Evolutionary conservation across 73 alveolate species (phyloP).

Genomic region (Effrenium voratum): DNA sequence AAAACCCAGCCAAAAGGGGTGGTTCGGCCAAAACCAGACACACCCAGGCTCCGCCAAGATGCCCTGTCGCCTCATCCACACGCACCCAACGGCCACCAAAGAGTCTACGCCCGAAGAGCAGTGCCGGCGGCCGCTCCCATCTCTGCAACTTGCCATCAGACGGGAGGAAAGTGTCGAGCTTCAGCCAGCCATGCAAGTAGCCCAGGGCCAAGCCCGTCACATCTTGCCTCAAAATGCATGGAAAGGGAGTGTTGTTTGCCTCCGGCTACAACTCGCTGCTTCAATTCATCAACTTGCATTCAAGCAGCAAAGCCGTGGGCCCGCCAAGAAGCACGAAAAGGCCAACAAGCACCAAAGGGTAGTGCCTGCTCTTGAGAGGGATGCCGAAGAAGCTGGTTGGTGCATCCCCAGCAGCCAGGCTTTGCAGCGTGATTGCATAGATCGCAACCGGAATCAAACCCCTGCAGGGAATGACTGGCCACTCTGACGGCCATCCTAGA

Average conservation of each 20-base stretch:
- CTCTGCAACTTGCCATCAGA: constrained; percentile 84
- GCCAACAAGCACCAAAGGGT: constrained; percentile 53
- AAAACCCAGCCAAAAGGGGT: too few relatives aligned
- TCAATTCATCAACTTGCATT: background rate
- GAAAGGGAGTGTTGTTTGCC: too few relatives aligned
- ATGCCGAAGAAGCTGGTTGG: constrained; percentile 59
- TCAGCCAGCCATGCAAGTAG: constrained; percentile 14
- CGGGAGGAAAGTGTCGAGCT: constrained; percentile 30
- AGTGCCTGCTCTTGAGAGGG: constrained; percentile 45
- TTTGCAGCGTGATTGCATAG: constrained; percentile 31
- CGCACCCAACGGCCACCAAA: constrained; percentile 52
- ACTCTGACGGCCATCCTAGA: constrained; percentile 27
- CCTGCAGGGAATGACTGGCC: constrained; percentile 25
- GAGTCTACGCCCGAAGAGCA: constrained; percentile 15
- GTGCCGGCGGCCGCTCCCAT: constrained; percentile 54
- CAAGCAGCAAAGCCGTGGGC: background rate
- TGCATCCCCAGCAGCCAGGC: constrained; percentile 62
- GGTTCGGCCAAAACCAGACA: too few relatives aligned
- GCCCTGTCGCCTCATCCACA: background rate
- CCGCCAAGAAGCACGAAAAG: constrained; percentile 38
- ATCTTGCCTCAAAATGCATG: background rate
- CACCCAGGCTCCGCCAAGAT: too few relatives aligned
- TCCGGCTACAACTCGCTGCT: too few relatives aligned
- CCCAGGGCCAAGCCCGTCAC: constrained; percentile 65
- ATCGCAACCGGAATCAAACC: constrained; percentile 37